Evolutionary conservation across 805 yeast genomes (phyloP).

Genomic region (Saturnispora besseyi): DNA sequence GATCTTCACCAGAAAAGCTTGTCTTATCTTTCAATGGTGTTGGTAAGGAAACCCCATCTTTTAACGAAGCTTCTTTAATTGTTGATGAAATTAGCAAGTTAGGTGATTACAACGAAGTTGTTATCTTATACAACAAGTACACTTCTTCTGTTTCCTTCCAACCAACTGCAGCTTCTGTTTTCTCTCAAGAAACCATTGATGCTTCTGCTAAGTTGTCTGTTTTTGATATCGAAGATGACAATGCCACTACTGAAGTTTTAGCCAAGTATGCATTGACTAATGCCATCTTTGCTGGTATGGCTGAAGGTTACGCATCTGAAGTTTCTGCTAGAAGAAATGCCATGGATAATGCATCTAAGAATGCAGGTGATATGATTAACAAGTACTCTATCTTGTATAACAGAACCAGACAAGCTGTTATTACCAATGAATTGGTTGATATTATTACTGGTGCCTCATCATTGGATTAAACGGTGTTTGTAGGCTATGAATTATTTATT

Average conservation of each 20-base stretch:
- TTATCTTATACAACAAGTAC: constrained; percentile 81
- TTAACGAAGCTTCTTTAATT: constrained; percentile 79
- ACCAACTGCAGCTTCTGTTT: constrained; percentile 64
- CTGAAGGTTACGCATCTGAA: constrained; percentile 98
- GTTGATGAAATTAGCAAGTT: constrained; percentile 71
- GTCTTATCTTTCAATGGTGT: constrained; percentile 78
- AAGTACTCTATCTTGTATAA: constrained; percentile 94
- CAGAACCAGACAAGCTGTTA: constrained; percentile 99
- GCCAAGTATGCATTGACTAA: constrained; percentile 87
- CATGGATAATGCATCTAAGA: constrained; percentile 99
- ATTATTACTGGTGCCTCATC: constrained; percentile 99
- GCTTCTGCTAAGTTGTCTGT: constrained; percentile 77
- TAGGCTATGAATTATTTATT: constrained; percentile 4
- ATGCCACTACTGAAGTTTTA: constrained; percentile 55
- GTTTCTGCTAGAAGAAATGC: constrained; percentile 98
- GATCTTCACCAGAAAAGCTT: constrained; percentile 66
- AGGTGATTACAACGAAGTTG: constrained; percentile 66
- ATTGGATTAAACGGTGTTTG: constrained; percentile 50
- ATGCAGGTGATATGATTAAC: constrained; percentile 98
- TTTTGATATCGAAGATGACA: constrained; percentile 70
- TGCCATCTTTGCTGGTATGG: constrained; percentile 82
- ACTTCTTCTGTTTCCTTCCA: constrained; percentile 84
- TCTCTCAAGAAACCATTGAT: constrained; percentile 61
- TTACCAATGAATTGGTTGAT: constrained; percentile 98
- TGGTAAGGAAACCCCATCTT: constrained; percentile 96